Percentiles rank a stretch among this genome's conserved stretches.
These are phyloP conservation scores for Cynanchum wilfordii DNA, from an alignment of 257 asterid species.

Conservation along the genomic window DNA sequence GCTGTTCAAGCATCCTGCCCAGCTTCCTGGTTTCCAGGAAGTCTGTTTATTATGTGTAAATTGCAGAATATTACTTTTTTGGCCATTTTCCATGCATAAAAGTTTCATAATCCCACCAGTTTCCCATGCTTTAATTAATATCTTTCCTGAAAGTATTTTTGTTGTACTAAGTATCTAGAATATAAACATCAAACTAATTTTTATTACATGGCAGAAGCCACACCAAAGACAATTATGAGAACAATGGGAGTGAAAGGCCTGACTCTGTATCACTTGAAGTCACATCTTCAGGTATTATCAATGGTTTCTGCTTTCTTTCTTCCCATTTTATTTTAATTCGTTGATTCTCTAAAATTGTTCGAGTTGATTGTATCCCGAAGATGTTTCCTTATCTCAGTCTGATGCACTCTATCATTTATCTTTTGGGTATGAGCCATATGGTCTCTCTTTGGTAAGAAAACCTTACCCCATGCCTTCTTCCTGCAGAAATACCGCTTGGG, in stretches of 20 bases:
- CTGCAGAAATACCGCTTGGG: conserved; percentile 88
- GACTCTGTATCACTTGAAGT: conserved; percentile 89
- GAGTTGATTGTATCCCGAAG: neutral
- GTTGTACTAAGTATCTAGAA: conserved; percentile 14
- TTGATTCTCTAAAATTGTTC: neutral
- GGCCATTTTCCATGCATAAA: neutral
- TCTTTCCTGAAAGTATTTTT: conserved; percentile 1
- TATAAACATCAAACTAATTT: conserved; percentile 8
- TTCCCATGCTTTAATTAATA: neutral
- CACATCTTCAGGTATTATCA: conserved; percentile 79
- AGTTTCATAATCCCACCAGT: neutral
- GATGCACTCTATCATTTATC: neutral
- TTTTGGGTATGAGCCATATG: neutral
- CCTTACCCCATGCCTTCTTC: conserved; percentile 4
- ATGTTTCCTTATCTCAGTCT: neutral
- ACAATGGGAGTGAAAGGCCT: conserved; percentile 96
- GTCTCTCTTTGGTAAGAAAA: neutral
- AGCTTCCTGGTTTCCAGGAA: neutral
- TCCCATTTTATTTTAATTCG: neutral
- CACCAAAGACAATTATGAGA: conserved; percentile 81
- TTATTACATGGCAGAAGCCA: conserved; percentile 75
- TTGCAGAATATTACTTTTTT: neutral
- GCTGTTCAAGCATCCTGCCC: neutral
- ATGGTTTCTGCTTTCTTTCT: neutral
- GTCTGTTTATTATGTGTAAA: neutral